Conservation (phyloP, 2,329 filamentous ascomycete genomes). For the Penicillium paneum region DNA sequence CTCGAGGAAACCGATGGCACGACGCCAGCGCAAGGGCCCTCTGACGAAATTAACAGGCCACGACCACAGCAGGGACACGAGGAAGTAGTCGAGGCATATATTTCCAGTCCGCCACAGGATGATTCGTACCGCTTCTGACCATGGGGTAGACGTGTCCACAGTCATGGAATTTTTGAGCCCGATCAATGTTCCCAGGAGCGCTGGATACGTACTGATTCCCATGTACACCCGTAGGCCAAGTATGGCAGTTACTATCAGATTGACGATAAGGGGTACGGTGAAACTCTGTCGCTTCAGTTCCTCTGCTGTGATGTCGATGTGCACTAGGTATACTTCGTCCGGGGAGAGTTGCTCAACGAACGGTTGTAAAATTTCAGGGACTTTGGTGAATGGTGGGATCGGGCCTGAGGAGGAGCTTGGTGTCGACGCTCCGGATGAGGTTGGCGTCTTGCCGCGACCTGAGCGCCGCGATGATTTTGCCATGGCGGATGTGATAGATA, state of each 20-base stretch:
- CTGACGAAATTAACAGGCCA: slow-evolving; percentile 71
- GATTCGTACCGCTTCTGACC: slow-evolving; percentile 55
- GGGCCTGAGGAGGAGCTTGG: slow-evolving; percentile 32
- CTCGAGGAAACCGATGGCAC: slow-evolving; percentile 69
- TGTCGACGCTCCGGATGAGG: slow-evolving; percentile 33
- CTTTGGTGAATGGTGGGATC: slow-evolving; percentile 67
- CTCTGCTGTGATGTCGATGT: slow-evolving; percentile 69
- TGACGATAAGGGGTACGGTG: slow-evolving; percentile 72
- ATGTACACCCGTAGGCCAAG: slow-evolving; percentile 67
- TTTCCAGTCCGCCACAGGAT: slow-evolving; percentile 59
- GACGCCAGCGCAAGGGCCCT: slow-evolving; percentile 70
- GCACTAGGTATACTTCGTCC: slow-evolving; percentile 75
- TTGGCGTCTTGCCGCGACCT: slow-evolving; percentile 29
- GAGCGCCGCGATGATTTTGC: slow-evolving; percentile 35
- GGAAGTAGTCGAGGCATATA: slow-evolving; percentile 71
- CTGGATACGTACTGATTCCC: slow-evolving; percentile 70
- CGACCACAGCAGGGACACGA: slow-evolving; percentile 65
- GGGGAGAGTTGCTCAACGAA: slow-evolving; percentile 66
- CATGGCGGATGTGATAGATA: slow-evolving; percentile 24
- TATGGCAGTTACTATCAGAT: slow-evolving; percentile 62
- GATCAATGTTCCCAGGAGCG: slow-evolving; percentile 61
- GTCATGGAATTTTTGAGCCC: slow-evolving; percentile 65
- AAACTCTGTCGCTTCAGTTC: slow-evolving; percentile 81
- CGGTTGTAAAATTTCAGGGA: slow-evolving; percentile 60
- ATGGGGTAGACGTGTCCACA: slow-evolving; percentile 59